phyloP scores from a whole-genome alignment of 495 filamentous ascomycete species.

The Articulospora tetracladia region DNA sequence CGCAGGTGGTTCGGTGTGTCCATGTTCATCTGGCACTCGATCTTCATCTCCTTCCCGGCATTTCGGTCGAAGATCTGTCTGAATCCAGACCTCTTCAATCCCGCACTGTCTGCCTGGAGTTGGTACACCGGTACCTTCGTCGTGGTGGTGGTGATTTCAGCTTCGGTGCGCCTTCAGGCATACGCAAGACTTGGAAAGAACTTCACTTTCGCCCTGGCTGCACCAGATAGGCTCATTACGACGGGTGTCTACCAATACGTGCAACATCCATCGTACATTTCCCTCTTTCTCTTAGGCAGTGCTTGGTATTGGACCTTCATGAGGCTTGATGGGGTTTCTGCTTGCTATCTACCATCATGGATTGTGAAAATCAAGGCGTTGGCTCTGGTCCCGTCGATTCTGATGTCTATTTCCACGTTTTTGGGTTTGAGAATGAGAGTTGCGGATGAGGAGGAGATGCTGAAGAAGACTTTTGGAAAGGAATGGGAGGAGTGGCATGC shows the following conservation, averaged over 20 bases:
- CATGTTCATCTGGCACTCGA: constrained; percentile 27
- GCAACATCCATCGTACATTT: constrained; percentile 47
- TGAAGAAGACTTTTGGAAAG: constrained; percentile 13
- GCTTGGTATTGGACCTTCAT: neutral
- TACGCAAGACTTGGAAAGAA: constrained; percentile 38
- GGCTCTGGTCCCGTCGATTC: neutral
- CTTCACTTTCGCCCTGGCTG: constrained; percentile 44
- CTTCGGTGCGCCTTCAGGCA: constrained; percentile 31
- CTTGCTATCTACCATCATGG: constrained; percentile 6
- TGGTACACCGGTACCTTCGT: constrained; percentile 23
- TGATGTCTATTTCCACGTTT: neutral
- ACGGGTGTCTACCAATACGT: constrained; percentile 40
- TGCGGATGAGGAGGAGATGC: constrained; percentile 12
- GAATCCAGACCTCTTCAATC: constrained; percentile 29
- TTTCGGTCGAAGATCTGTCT: constrained; percentile 25
- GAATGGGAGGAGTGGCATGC: constrained; percentile 10
- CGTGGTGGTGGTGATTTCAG: constrained; percentile 29
- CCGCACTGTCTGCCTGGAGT: constrained; percentile 23
- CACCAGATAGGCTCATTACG: constrained; percentile 39
- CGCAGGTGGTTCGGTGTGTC: neutral
- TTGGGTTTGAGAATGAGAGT: neutral
- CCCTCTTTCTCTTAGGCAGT: constrained; percentile 13
- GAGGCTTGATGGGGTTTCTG: constrained; percentile 8
- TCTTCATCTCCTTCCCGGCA: constrained; percentile 23
- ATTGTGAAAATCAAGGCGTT: constrained; percentile 1